Base-by-base conservation (phyloP, 306 rosid species). In the Rosa rugosa region DNA sequence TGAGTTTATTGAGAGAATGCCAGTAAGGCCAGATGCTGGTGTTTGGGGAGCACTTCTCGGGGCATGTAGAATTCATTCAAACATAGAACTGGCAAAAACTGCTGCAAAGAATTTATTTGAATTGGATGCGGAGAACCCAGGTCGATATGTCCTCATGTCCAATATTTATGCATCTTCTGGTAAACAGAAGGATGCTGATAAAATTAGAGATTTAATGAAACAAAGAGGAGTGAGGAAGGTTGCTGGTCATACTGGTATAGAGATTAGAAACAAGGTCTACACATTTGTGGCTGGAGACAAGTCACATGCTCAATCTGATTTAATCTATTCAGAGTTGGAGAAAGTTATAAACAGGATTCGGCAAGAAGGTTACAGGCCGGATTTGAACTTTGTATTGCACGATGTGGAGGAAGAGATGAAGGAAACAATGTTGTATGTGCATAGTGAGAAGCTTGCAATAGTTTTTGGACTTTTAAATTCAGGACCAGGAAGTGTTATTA, bases 31-130 rank as follows among this genome's bases (percentile, higher is more conserved):
- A 76, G 79, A 80, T 78, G 78, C 80, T 54, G 84, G 73, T 38
- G 82, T 87, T 38, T 87, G 91, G 88, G 88, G 85, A 45, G 83
- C 91, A 62, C 76, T 87, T 5, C 85, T 85, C 18, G 87, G 87
- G 16, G 88, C 85, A 38, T 87, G 85, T 73, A 80, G 80, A 73
- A 80, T 81, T 60, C 84, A 85, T 81, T 72, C 73, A 34, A 80
- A 87, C 56, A 80, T 79, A 66, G 84, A 87, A 78, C 73, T 87
- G 79, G 87, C 86, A 20, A 72, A 87, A 80, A 73, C 76, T 75
- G 83, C 90, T 42, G 80, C 84, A 34, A 74, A 50, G 27, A 65
- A 71, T 12, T 73, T 87, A 12, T 79, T 85, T 42, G 82, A 87
- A 80, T 47, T 87, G 81, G 88, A 83, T 46, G 56, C 76, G 6